Conservation (phyloP, 208 protist genomes). For the Sergeia podlipaevii region DNA sequence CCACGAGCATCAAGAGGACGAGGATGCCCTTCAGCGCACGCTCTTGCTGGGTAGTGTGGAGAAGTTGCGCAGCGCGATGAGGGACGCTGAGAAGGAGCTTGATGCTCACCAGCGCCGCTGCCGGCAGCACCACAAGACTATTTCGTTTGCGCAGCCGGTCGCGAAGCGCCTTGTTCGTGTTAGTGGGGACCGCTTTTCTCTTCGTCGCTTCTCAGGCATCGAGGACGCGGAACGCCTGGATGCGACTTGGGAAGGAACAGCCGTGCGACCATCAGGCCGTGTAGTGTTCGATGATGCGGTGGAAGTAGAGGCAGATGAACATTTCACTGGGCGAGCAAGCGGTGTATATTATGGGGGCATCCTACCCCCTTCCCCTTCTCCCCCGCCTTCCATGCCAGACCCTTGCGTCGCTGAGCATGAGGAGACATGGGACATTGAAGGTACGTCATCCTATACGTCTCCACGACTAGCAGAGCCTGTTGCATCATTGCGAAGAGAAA, state of each 20-base stretch:
- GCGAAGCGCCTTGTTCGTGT: slow-evolving; percentile 35
- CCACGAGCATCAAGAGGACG: too few species aligned
- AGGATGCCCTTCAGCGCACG: slow-evolving; percentile 11
- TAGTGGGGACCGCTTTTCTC: slow-evolving; percentile 31
- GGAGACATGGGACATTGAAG: too few species aligned
- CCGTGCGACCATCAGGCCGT: too few species aligned
- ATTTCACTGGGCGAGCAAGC: slow-evolving; percentile 41
- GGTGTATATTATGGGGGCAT: slow-evolving; percentile 52
- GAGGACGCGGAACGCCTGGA: too few species aligned
- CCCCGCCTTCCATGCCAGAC: too few species aligned
- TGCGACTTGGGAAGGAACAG: too few species aligned
- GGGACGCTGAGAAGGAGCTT: slow-evolving; percentile 30
- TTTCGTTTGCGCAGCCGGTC: slow-evolving; percentile 33
- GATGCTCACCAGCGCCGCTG: background rate
- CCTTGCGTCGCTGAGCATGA: too few species aligned
- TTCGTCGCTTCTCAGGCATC: slow-evolving; percentile 23
- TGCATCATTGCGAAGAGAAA: too few species aligned
- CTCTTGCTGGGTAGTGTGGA: slow-evolving; percentile 20
- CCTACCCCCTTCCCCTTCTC: slow-evolving; percentile 13
- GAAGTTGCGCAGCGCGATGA: slow-evolving; percentile 26
- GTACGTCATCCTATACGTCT: too few species aligned
- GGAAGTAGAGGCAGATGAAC: slow-evolving; percentile 12
- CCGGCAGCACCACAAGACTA: slow-evolving; percentile 18
- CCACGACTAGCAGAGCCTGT: too few species aligned
- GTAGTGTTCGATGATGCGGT: background rate